Evolutionary conservation across 2,329 filamentous ascomycete genomes (phyloP).

Genomic region (Tolypocladium album): DNA sequence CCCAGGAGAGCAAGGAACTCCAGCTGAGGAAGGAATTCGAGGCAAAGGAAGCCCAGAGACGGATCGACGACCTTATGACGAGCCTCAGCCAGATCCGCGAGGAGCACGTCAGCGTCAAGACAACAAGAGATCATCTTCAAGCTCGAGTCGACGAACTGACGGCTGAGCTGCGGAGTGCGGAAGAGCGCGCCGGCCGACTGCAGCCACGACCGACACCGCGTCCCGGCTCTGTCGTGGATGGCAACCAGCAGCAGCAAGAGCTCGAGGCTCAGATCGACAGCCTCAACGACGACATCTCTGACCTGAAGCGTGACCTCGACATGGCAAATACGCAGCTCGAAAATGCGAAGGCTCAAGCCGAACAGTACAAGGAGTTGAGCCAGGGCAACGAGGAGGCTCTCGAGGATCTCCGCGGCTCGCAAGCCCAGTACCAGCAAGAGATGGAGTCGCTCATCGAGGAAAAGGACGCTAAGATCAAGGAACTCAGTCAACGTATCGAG

Average conservation of each 20-base stretch:
- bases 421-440: slow-evolving; percentile 82
- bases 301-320: slow-evolving; percentile 80
- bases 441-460: slow-evolving; percentile 64
- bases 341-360: slow-evolving; percentile 67
- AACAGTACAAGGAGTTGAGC: slow-evolving; percentile 82
- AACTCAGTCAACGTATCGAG: slow-evolving; percentile 73
- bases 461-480: slow-evolving; percentile 69
- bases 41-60: slow-evolving; percentile 74
- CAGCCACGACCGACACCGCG: slow-evolving; percentile 67
- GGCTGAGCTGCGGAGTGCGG: slow-evolving; percentile 77
- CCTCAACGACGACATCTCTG: slow-evolving; percentile 69
- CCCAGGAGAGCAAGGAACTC: slow-evolving; percentile 75
- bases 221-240: slow-evolving; percentile 31
- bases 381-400: slow-evolving; percentile 82
- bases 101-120: slow-evolving; percentile 77
- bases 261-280: slow-evolving; percentile 61
- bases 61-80: slow-evolving; percentile 82
- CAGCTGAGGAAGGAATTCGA: slow-evolving; percentile 84
- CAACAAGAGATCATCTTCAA: slow-evolving; percentile 80
- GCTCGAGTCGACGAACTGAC: slow-evolving; percentile 79
- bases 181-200: slow-evolving; percentile 74
- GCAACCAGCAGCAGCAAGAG: slow-evolving; percentile 35
- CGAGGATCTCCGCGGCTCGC: slow-evolving; percentile 64
- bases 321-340: slow-evolving; percentile 71
- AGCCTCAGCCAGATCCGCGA: slow-evolving; percentile 74